Percentiles rank a stretch among this genome's conserved stretches.
These are phyloP conservation scores for Stemphylium beticola DNA, from an alignment of 2,329 filamentous ascomycete species.

Conservation along the genomic window DNA sequence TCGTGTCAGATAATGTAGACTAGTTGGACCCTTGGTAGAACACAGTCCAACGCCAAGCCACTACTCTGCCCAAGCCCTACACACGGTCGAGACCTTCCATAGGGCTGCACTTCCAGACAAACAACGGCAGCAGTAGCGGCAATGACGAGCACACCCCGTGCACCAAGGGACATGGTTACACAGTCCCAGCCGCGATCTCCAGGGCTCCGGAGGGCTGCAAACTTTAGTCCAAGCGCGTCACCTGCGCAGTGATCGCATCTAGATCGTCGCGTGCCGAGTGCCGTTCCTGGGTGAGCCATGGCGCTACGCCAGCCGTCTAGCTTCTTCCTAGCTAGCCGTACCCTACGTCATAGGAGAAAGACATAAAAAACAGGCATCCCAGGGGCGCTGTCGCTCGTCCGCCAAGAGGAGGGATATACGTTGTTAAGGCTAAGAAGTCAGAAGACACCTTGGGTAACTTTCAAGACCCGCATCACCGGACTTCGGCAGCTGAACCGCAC, in stretches of 20 bases:
- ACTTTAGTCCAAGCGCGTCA: neutral
- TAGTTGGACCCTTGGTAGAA: neutral
- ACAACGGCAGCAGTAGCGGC: too few species aligned
- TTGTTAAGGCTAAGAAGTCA: neutral
- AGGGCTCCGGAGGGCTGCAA: neutral
- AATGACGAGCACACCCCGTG: too few species aligned
- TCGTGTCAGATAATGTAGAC: neutral
- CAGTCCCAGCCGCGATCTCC: constrained; percentile 1
- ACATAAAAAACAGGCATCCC: constrained; percentile 12
- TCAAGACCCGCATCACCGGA: constrained; percentile 1
- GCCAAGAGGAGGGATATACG: neutral
- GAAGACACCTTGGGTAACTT: neutral
- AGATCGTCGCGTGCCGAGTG: constrained; percentile 8
- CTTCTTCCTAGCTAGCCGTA: constrained; percentile 2
- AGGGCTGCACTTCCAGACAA: too few species aligned
- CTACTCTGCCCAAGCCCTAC: neutral
- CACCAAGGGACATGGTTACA: neutral
- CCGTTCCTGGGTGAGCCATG: constrained; percentile 6
- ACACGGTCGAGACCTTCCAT: too few species aligned
- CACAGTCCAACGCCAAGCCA: neutral
- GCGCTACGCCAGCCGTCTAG: constrained; percentile 7
- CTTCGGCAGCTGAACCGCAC: constrained; percentile 7
- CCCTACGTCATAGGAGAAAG: constrained; percentile 7
- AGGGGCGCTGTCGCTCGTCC: neutral
- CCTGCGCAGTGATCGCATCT: constrained; percentile 8